phyloP scores from a whole-genome alignment of 306 rosid species.

The Vigna reflexopilosa region DNA sequence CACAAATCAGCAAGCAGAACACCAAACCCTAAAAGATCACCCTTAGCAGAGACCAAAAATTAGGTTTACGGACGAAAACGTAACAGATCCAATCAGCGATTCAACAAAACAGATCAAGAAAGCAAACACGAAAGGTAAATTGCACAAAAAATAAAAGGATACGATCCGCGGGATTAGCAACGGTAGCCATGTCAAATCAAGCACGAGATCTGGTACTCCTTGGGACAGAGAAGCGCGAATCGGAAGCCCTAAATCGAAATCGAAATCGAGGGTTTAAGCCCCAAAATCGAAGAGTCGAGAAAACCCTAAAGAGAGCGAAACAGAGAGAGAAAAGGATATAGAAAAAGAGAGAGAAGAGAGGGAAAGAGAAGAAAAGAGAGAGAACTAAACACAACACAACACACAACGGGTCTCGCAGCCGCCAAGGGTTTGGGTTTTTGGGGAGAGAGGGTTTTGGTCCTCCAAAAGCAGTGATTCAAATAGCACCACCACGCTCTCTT shows the following conservation, averaged over 20 bases:
- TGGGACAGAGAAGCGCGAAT: neutral
- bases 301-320: constrained; percentile 55
- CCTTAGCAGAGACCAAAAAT: neutral
- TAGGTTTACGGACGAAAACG: neutral
- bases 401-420: constrained; percentile 83
- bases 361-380: constrained; percentile 14
- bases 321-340: neutral
- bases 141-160: constrained; percentile 58
- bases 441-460: constrained; percentile 83
- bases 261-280: constrained; percentile 49
- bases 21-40: constrained; percentile 27
- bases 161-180: constrained; percentile 91
- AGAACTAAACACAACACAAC: neutral
- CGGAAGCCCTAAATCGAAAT: constrained; percentile 46
- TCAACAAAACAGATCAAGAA: constrained; percentile 40
- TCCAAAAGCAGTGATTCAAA: constrained; percentile 96
- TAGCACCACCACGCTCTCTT: constrained; percentile 79
- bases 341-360: neutral
- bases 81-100: constrained; percentile 41
- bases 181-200: constrained; percentile 74
- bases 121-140: neutral
- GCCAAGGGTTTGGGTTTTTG: constrained; percentile 99
- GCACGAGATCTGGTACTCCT: constrained; percentile 55
- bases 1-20: neutral
- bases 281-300: constrained; percentile 45